Percentiles rank a stretch among this genome's conserved stretches.
Conservation (phyloP, 441 rosid genomes). For the Bruguiera hainesii region DNA sequence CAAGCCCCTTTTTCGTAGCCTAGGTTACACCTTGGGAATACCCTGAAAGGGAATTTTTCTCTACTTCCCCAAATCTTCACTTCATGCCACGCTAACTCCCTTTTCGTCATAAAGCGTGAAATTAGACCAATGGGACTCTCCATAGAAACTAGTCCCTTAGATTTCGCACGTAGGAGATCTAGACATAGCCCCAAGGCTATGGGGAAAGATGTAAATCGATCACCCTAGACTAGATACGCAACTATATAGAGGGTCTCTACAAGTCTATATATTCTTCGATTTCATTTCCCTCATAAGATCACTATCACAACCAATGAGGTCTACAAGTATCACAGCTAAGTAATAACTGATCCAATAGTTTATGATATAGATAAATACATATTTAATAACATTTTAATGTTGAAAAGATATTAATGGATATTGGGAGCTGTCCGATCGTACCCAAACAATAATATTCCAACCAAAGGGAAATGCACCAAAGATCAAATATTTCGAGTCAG, state of each 20-base stretch:
- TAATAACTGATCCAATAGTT: too few species aligned
- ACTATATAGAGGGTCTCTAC: background rate
- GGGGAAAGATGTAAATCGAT: background rate
- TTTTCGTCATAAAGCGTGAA: background rate
- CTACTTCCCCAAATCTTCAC: background rate
- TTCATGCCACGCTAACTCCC: background rate
- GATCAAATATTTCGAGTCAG: too few species aligned
- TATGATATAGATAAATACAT: too few species aligned
- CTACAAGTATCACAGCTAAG: background rate
- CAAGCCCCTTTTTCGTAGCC: background rate
- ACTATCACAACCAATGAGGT: background rate
- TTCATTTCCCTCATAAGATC: background rate
- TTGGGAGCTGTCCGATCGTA: too few species aligned
- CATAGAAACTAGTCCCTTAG: background rate
- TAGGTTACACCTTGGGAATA: background rate
- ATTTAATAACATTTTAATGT: too few species aligned
- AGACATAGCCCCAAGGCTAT: too few species aligned
- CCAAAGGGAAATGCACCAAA: conserved; percentile 25
- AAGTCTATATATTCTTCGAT: background rate
- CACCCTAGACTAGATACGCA: background rate
- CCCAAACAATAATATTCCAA: too few species aligned
- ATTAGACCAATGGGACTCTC: background rate
- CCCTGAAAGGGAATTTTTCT: background rate
- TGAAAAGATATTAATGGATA: too few species aligned
- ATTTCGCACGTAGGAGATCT: too few species aligned